These are phyloP conservation scores for Colletotrichum paranaense DNA, from an alignment of 2,329 filamentous ascomycete species.

Conservation along the genomic window DNA sequence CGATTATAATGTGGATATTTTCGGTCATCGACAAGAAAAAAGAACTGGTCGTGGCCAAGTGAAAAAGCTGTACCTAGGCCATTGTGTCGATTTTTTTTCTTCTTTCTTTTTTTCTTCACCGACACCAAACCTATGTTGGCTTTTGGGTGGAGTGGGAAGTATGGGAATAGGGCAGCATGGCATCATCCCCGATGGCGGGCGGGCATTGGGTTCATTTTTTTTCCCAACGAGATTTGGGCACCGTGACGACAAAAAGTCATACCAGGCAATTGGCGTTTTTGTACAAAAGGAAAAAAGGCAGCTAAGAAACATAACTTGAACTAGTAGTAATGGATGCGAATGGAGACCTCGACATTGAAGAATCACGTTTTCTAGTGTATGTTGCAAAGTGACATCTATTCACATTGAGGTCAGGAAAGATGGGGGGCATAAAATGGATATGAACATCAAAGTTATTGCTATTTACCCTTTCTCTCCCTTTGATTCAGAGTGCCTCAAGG, in stretches of 20 bases:
- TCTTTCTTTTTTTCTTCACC: background rate
- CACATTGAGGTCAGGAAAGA: background rate
- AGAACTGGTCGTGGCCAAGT: background rate
- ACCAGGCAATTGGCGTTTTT: background rate
- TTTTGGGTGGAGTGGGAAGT: background rate
- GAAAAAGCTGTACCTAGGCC: slow-evolving; percentile 1
- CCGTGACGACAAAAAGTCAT: background rate
- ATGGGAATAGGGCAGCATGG: background rate
- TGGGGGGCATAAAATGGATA: background rate
- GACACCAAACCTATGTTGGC: no score
- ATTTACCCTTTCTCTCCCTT: background rate
- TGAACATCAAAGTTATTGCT: background rate
- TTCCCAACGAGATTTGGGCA: background rate
- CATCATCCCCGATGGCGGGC: no score
- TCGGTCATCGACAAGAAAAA: background rate
- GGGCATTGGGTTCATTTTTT: background rate
- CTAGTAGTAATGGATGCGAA: background rate
- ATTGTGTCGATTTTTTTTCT: background rate
- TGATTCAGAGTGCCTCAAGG: background rate
- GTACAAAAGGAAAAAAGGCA: background rate
- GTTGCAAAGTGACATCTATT: background rate
- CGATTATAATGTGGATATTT: slow-evolving; percentile 26
- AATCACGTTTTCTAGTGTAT: background rate
- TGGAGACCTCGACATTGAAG: no score
- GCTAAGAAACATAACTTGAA: background rate